phyloP scores from a whole-genome alignment of 2,329 filamentous ascomycete species.

The Alternaria viburni region DNA sequence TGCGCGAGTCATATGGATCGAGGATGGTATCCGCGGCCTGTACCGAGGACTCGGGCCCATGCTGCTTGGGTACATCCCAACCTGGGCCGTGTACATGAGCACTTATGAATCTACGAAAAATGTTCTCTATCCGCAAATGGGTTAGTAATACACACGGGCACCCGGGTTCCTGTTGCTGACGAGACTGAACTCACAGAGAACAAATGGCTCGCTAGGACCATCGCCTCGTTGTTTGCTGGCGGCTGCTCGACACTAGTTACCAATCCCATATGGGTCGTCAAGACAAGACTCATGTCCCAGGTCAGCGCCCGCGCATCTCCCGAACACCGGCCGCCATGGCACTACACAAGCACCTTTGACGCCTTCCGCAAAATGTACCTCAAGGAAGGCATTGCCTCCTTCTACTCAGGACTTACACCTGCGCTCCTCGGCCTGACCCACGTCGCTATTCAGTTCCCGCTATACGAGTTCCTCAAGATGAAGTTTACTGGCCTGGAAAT shows the following conservation, averaged over 20 bases:
- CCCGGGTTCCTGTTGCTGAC: constrained; percentile 15
- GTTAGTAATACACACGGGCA: constrained; percentile 30
- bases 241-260: constrained; percentile 92
- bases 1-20: constrained; percentile 79
- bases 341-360: constrained; percentile 88
- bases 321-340: constrained; percentile 75
- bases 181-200: constrained; percentile 59
- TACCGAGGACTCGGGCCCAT: constrained; percentile 95
- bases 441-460: constrained; percentile 95
- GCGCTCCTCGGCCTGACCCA: constrained; percentile 91
- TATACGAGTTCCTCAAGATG: constrained; percentile 92
- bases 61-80: constrained; percentile 92
- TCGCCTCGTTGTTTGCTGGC: constrained; percentile 88
- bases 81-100: constrained; percentile 97
- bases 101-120: constrained; percentile 91
- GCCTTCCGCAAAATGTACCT: constrained; percentile 96
- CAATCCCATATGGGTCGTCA: constrained; percentile 99
- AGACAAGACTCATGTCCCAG: constrained; percentile 97
- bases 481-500: constrained; percentile 89
- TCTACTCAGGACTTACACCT: constrained; percentile 93
- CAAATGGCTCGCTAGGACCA: constrained; percentile 79
- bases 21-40: constrained; percentile 88
- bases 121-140: constrained; percentile 70
- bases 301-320: constrained; percentile 64
- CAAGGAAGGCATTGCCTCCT: constrained; percentile 84